Evolutionary conservation across 768 basidiomycete genomes (phyloP).

Genomic region (Gymnopilus junonius): DNA sequence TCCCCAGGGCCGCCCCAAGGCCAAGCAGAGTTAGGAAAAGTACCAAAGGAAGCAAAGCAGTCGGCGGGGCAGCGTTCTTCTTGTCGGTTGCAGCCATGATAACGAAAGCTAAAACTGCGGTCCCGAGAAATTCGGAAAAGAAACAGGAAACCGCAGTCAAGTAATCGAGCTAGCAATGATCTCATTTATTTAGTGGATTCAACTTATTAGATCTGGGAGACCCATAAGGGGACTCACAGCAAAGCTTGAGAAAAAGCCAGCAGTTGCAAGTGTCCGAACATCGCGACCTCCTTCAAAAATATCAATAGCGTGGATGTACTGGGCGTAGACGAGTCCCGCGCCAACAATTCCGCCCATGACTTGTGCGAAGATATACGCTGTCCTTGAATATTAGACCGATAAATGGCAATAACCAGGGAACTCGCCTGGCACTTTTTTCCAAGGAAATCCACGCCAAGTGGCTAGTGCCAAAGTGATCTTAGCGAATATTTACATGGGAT

Average conservation of each 20-base stretch:
- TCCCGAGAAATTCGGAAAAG: conserved; percentile 58
- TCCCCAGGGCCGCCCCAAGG: conserved; percentile 59
- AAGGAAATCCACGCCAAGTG: conserved; percentile 73
- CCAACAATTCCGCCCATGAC: conserved; percentile 65
- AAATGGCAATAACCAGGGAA: background rate
- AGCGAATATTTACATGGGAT: background rate
- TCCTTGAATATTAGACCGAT: background rate
- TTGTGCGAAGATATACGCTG: conserved; percentile 49
- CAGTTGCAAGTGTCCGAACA: conserved; percentile 60
- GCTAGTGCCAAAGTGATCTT: conserved; percentile 76
- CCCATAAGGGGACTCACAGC: conserved; percentile 57
- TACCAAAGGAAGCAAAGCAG: conserved; percentile 55
- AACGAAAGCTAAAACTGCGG: conserved; percentile 57
- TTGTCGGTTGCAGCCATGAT: conserved; percentile 60
- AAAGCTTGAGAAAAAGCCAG: conserved; percentile 62
- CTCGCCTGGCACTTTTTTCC: conserved; percentile 73
- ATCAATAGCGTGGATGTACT: conserved; percentile 72
- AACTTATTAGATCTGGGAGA: background rate
- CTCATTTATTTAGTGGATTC: background rate
- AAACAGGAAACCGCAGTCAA: conserved; percentile 44
- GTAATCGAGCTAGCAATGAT: conserved; percentile 28
- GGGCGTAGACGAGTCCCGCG: conserved; percentile 61
- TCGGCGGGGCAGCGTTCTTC: conserved; percentile 48
- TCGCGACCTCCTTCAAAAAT: conserved; percentile 59
- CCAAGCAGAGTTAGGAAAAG: conserved; percentile 63